Evolutionary conservation across 306 rosid genomes (phyloP), one percentile per base, ranked within the genome.

Genomic region (Senna tora): DNA sequence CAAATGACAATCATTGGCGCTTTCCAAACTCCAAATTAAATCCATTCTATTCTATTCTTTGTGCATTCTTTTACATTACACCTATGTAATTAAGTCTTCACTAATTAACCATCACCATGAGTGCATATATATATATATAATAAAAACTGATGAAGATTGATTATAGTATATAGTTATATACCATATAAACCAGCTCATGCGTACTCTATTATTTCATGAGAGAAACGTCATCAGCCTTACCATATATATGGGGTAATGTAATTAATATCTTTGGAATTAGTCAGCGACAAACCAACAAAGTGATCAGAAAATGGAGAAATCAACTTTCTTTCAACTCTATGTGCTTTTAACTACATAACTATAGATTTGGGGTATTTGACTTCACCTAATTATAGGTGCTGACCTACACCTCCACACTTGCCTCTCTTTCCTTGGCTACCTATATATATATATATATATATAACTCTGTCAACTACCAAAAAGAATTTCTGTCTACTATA

Each of bases 1-100:
- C 77, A 73, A 61, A 61, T 73, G 22, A 73, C 70, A 73, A 73
- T 71, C 72, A 69, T 60, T 77, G 56, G 65, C 62, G 58, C 50
- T 69, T 43, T 66, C 52, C 43, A 69, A 52, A 39, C 50, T 61
- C 39, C 33, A 63, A 38, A n/a, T 50, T 20, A 63, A 38, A n/a
- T 50, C 65, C 63, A 42, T 41, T 62, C 38, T 51, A 47, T n/a
- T 50, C 56, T 17, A 7, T 59, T 55, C 25, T 51, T 33, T 75
- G 59, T 65, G 17, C 58, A 46, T 50, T 72, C 68, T 46, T 47
- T 36, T 60, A 28, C 36, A 59, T 46, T 57, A 36, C 25, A 73
- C 11, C 49, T 73, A 73, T 73, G 30, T 25, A 25, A 25, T 25
- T 25, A 25, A 25, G 30, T 25, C 30, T 25, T 25, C 30, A 25